phyloP scores from a whole-genome alignment of 2,329 filamentous ascomycete species.

The Cladosporium halotolerans region DNA sequence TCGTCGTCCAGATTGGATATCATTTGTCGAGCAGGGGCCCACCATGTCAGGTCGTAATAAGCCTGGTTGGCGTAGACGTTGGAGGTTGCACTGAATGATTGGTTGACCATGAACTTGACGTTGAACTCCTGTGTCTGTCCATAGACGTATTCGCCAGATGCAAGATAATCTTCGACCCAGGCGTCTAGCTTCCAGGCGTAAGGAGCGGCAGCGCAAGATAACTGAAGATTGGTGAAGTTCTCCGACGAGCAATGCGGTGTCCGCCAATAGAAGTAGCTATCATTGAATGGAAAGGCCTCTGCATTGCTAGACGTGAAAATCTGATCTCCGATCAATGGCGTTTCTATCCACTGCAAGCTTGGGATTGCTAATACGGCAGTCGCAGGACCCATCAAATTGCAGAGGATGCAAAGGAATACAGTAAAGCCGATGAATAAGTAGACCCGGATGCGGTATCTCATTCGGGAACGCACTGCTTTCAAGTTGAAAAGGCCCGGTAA shows the following conservation, averaged over 20 bases:
- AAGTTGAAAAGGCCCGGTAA: background rate
- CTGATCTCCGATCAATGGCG: background rate
- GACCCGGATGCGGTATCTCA: background rate
- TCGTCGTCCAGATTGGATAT: slow-evolving; percentile 16
- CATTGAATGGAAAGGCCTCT: background rate
- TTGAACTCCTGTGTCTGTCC: background rate
- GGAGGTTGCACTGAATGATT: slow-evolving; percentile 8
- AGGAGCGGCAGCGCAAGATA: slow-evolving; percentile 1
- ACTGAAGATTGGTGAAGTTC: slow-evolving; percentile 1
- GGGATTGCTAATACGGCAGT: slow-evolving; percentile 26
- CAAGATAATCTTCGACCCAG: slow-evolving; percentile 9
- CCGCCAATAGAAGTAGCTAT: background rate
- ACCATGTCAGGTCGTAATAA: slow-evolving; percentile 9
- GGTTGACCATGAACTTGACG: background rate
- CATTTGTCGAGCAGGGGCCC: slow-evolving; percentile 21
- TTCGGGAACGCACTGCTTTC: background rate
- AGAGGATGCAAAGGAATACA: slow-evolving; percentile 19
- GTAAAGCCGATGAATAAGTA: background rate
- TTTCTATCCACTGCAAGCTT: slow-evolving; percentile 22
- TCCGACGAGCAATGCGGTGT: background rate
- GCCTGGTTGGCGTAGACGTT: background rate
- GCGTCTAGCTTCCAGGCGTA: slow-evolving; percentile 11
- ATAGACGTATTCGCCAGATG: background rate
- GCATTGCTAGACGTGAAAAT: slow-evolving; percentile 2
- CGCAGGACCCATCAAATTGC: slow-evolving; percentile 30